Evolutionary conservation across 164 flowering plant species (phyloP).

Genomic region (Magnolia officinalis): DNA sequence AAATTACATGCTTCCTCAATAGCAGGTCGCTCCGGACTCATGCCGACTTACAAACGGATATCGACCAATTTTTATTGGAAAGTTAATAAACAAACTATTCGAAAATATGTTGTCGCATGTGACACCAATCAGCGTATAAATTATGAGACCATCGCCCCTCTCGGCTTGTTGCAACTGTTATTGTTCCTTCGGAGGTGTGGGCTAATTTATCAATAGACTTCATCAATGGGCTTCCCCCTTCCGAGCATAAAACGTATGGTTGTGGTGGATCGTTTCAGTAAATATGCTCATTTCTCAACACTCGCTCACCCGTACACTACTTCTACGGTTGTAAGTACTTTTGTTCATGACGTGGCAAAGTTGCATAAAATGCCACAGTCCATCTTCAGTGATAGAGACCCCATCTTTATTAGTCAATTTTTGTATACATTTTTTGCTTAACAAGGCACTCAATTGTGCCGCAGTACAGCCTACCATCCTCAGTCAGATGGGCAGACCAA

Average conservation of each 20-base stretch:
- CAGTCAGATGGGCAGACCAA: constrained; percentile 7
- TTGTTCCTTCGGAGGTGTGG: background rate
- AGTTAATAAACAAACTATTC: background rate
- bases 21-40: background rate
- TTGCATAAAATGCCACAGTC: background rate
- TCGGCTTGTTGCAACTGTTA: background rate
- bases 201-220: background rate
- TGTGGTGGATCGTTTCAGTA: background rate
- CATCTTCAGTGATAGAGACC: background rate
- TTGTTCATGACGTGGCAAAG: background rate
- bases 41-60: background rate
- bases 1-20: background rate
- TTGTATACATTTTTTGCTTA: background rate
- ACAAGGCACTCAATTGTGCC: background rate
- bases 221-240: background rate
- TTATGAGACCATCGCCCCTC: background rate
- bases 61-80: background rate
- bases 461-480: background rate
- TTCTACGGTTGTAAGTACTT: background rate
- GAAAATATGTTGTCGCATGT: background rate
- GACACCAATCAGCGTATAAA: background rate
- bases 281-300: background rate
- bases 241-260: background rate
- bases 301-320: background rate
- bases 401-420: background rate